Evolutionary conservation across 2,329 filamentous ascomycete genomes (phyloP), one percentile per base, ranked within the genome.

Genomic region (Alternaria metachromatica): DNA sequence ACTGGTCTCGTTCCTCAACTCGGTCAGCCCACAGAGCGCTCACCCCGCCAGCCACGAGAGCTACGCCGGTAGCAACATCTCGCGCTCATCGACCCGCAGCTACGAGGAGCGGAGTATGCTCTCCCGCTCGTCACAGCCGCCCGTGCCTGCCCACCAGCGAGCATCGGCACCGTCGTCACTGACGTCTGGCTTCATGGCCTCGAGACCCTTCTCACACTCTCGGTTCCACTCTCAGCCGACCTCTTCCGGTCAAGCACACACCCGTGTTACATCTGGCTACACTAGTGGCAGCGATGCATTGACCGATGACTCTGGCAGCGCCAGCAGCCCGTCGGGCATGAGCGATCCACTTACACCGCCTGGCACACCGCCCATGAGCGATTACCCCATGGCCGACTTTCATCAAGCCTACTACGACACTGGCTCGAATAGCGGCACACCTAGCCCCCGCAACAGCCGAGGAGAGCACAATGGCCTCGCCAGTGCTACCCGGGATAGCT

Each of bases 1-100:
- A 0, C 85, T 98, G 55, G 90, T 97, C 1, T 94, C 95, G 0
- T 99, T 98, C 77, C 86, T 98, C 58, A 95, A 97, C 80, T 87
- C 85, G 66, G 82, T 85, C 51, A 84, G 84, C 63, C 82, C 84
- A 2, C 82, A 85, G 48, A 81, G 83, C 30, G 82, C 86, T n/a
- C 74, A 75, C 56, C 72, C 72, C 2, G 68, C 83, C 48, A 69
- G 80, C 72, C 78, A 82, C 76, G 75, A 85, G 76, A 71, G 81
- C 72, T 71, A 81, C 74, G 63, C 81, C 75, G 63, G 81, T 77
- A 69, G 76, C 65, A 74, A 76, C 70, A 37, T 80, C 21, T 74
- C 82, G 25, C 60, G 81, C 71, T 75, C 78, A 25, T 72, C 78
- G 20, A 80, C 80, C 13, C 77, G 78, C 55, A 80, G 80, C 60